These are phyloP conservation scores for Aquilaria yunnanensis DNA, from an alignment of 345 rosid genomes.

Conservation along the genomic window DNA sequence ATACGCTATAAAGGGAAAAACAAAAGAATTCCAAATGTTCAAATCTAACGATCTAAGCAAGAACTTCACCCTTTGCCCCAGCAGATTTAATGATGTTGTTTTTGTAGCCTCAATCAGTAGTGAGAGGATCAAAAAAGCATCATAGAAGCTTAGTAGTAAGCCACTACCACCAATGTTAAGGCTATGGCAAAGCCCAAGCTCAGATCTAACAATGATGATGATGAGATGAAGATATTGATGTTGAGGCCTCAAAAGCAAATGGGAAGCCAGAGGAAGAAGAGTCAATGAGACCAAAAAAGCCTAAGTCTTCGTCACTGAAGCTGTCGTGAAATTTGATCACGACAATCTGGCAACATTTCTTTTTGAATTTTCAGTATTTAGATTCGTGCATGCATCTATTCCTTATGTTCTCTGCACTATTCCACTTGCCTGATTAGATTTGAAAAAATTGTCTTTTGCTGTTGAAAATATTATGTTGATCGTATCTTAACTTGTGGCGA, in stretches of 20 bases:
- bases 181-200: conserved; percentile 21
- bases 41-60: conserved; percentile 8
- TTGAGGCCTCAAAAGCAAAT: conserved; percentile 20
- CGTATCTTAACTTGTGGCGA: no score
- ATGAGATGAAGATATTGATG: conserved; percentile 37
- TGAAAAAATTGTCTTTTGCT: conserved; percentile 6
- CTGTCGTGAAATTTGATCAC: conserved; percentile 52
- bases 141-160: conserved; percentile 24
- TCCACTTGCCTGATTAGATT: conserved; percentile 6
- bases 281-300: conserved; percentile 47
- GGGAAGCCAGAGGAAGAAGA: conserved; percentile 25
- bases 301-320: conserved; percentile 56
- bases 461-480: background rate
- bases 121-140: conserved; percentile 44
- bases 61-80: conserved; percentile 4
- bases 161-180: conserved; percentile 17
- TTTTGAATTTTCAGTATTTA: conserved; percentile 33
- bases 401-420: background rate
- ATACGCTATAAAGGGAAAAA: no score
- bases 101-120: conserved; percentile 43
- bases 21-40: no score
- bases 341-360: conserved; percentile 52
- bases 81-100: conserved; percentile 28
- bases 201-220: conserved; percentile 31
- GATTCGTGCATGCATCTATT: background rate